Percentiles rank a stretch among this genome's conserved stretches.
phyloP scores from a whole-genome alignment of 208 protist species.

The Trichomonas tenax region DNA sequence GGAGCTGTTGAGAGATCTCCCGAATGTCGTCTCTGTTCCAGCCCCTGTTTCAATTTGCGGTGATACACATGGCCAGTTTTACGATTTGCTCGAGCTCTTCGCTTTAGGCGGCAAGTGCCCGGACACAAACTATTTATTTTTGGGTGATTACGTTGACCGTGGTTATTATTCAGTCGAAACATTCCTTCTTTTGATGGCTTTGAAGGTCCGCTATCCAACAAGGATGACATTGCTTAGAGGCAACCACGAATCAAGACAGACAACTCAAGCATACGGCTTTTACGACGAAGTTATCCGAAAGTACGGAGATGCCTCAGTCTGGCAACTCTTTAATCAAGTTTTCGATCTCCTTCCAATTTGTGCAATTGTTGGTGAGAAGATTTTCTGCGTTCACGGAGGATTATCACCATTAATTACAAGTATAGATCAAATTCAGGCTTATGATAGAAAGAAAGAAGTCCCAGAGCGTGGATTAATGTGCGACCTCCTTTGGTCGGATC shows the following conservation, averaged over 20 bases:
- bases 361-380: not conserved
- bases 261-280: slow-evolving; percentile 95
- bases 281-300: slow-evolving; percentile 73
- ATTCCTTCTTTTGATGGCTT: slow-evolving; percentile 66
- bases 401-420: slow-evolving; percentile 89
- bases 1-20: not conserved
- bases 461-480: slow-evolving; percentile 95
- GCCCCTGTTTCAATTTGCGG: slow-evolving; percentile 48
- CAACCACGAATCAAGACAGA: slow-evolving; percentile 90
- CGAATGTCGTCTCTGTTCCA: not conserved
- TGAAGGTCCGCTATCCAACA: slow-evolving; percentile 73
- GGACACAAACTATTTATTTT: slow-evolving; percentile 92
- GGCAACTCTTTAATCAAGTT: not conserved
- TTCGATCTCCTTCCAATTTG: slow-evolving; percentile 10
- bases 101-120: slow-evolving; percentile 56
- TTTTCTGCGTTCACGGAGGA: slow-evolving; percentile 92
- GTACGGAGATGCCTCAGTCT: slow-evolving; percentile 25
- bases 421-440: slow-evolving; percentile 76
- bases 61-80: slow-evolving; percentile 68
- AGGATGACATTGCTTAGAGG: slow-evolving; percentile 82
- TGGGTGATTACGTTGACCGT: slow-evolving; percentile 47
- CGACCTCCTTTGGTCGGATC: slow-evolving; percentile 90
- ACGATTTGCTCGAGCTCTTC: slow-evolving; percentile 70
- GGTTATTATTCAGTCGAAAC: slow-evolving; percentile 56
- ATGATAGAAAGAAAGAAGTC: slow-evolving; percentile 71